These are phyloP conservation scores for Lantana camara DNA, from an alignment of 257 asterid genomes.

Conservation along the genomic window DNA sequence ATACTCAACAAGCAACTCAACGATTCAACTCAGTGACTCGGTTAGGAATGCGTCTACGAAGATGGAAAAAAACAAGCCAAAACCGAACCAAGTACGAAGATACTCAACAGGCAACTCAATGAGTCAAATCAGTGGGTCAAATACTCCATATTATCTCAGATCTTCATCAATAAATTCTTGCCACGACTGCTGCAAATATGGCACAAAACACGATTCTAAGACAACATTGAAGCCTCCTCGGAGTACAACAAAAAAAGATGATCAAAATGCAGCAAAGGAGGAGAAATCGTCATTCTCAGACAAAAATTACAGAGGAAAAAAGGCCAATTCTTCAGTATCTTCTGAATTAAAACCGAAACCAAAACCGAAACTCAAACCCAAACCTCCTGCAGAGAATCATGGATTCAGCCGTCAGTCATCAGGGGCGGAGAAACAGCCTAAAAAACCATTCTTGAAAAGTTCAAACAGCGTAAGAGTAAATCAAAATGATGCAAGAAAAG, in stretches of 20 bases:
- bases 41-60: background rate
- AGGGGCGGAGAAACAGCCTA: conserved; percentile 3
- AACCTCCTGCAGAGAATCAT: conserved; percentile 17
- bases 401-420: background rate
- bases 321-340: conserved; percentile 9
- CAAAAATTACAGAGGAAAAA: conserved; percentile 2
- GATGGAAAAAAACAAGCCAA: conserved; percentile 26
- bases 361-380: too few relatives aligned
- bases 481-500: conserved; percentile 13
- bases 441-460: conserved; percentile 5
- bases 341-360: conserved; percentile 3
- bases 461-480: conserved; percentile 1
- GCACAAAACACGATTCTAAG: conserved; percentile 40
- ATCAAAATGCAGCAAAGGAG: background rate
- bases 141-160: conserved; percentile 41
- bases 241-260: background rate
- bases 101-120: conserved; percentile 6
- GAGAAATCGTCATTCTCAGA: background rate
- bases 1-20: conserved; percentile 35
- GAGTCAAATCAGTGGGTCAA: conserved; percentile 12
- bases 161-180: conserved; percentile 87
- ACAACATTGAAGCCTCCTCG: conserved; percentile 29
- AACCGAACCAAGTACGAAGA: conserved; percentile 22
- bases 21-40: background rate
- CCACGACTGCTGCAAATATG: conserved; percentile 86